Percentiles rank a stretch among this genome's conserved stretches.
Conservation (phyloP, 345 rosid species). For the Triadica sebifera region DNA sequence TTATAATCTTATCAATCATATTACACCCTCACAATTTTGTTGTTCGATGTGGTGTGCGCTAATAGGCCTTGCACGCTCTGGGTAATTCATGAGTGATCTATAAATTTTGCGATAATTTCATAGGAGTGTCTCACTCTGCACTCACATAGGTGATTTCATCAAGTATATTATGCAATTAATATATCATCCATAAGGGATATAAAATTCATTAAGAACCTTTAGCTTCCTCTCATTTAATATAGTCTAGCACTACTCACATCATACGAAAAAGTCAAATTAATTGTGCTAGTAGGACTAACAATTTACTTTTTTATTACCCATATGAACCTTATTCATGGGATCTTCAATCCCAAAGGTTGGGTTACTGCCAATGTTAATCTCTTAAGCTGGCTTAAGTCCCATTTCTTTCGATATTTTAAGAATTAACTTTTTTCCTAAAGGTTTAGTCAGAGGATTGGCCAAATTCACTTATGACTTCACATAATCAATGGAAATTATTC, state of each 20-base stretch:
- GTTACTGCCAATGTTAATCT: background rate
- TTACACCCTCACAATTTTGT: no score
- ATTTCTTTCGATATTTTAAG: background rate
- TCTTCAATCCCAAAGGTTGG: background rate
- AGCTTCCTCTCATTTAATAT: background rate
- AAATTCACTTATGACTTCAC: no score
- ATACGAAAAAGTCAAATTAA: background rate
- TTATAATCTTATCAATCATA: no score
- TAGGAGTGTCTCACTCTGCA: background rate
- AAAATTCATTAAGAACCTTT: background rate
- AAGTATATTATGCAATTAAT: no score
- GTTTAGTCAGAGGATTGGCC: no score
- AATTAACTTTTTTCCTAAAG: no score
- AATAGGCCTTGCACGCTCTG: no score
- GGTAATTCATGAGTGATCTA: background rate
- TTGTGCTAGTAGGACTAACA: background rate
- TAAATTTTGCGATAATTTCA: no score
- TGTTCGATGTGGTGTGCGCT: background rate
- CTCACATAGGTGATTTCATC: background rate
- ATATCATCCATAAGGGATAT: background rate
- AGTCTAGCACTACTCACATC: background rate
- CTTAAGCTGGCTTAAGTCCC: background rate
- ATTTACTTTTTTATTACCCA: background rate
- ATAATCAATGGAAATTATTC: no score
- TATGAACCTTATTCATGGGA: background rate